A percentile compares a stretch with the other conserved stretches of the same genome.
Conservation (phyloP, 2,329 filamentous ascomycete species). For the Xylariomycetidae sp. region DNA sequence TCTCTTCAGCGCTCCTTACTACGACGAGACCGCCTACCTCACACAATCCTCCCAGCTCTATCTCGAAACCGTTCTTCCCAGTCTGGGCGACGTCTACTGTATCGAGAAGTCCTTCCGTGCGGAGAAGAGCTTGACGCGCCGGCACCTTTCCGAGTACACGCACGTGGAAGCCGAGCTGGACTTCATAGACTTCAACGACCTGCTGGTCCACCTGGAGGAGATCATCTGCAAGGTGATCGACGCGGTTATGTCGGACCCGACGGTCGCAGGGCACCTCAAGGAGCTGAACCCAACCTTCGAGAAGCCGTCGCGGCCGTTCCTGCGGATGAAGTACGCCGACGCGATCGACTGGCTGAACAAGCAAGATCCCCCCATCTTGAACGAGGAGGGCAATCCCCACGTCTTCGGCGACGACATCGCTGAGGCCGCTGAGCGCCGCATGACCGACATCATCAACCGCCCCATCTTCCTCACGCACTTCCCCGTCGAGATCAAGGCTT, state of each 20-base stretch:
- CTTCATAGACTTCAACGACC: conserved; percentile 87
- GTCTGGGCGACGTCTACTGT: conserved; percentile 91
- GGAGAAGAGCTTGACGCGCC: conserved; percentile 89
- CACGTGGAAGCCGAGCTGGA: conserved; percentile 96
- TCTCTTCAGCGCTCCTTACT: conserved; percentile 85
- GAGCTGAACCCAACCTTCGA: conserved; percentile 88
- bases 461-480: conserved; percentile 98
- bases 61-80: conserved; percentile 88
- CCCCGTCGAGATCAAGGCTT: conserved; percentile 94
- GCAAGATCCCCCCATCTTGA: conserved; percentile 72
- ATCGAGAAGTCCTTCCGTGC: conserved; percentile 98
- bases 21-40: conserved; percentile 83
- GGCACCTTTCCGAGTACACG: conserved; percentile 92
- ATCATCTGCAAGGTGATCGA: conserved; percentile 84
- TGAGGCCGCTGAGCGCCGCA: conserved; percentile 89
- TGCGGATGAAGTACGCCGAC: conserved; percentile 90
- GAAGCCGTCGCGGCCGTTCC: conserved; percentile 76
- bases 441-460: conserved; percentile 94
- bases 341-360: conserved; percentile 91
- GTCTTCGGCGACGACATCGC: conserved; percentile 96
- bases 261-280: conserved; percentile 67
- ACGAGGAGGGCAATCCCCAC: conserved; percentile 88
- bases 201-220: conserved; percentile 80
- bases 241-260: conserved; percentile 65
- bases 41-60: conserved; percentile 97